Evolutionary conservation across 306 rosid genomes (phyloP), one percentile per base, ranked within the genome.

Genomic region (Aeschynomene evenia): DNA sequence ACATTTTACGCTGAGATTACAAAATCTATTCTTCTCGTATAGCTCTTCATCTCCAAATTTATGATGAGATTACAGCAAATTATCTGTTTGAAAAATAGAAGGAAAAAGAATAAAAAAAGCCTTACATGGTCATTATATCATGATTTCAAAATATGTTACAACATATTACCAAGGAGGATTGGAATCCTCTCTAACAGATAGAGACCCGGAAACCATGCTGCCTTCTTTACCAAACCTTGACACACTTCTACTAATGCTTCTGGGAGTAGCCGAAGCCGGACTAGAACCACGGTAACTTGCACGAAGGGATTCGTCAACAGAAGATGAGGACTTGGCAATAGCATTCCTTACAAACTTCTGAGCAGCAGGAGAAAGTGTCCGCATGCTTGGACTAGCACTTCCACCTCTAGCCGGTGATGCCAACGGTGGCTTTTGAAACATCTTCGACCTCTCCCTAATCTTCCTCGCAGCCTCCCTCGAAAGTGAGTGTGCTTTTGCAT

Each of bases 301-400:
- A 10, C 96, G 95, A 20, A 95, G 99, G 2, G 97, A 81, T 80
- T 95, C 99, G 40, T 95, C 99, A 50, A 95, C 84, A 2, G 97
- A 66, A 10, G 99, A 84, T 0, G 97, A 80, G 10, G 87, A 76
- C 84, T 87, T 91, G 46, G 91, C 92, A 31, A 95, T 87, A 23
- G 96, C 96, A 75, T 91, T 87, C 84, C 97, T 82, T 4, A 95
- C 89, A 58, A 95, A 95, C 84, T 91, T 95, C 86, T 95, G 97
- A 9, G 99, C 99, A 20, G 99, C 99, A 36, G 91, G 87, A 58
- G 99, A 95, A 21, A 95, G 88, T 0, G 97, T 85, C 60, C 92
- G 50, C 74, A 78, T 86, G 62, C 86, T 91, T 2, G 97, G 97
- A 80, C 95, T 95, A 57, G 87, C 96, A 86, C 96, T 91, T 49